These are phyloP conservation scores for Fennellomyces sp. DNA, from an alignment of 371 early-diverging fungal species.

Conservation along the genomic window DNA sequence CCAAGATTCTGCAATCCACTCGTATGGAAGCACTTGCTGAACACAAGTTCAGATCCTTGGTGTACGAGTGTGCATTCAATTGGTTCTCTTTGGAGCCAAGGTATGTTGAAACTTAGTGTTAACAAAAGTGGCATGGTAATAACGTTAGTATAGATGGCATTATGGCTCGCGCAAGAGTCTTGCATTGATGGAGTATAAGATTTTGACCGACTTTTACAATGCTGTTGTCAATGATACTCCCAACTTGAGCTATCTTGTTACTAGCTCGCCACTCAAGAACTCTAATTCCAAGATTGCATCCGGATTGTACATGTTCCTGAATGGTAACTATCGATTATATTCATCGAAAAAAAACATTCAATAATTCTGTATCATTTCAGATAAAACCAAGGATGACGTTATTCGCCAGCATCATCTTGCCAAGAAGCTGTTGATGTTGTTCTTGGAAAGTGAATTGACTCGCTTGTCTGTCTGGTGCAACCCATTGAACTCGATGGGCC, in stretches of 20 bases:
- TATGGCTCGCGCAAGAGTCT: conserved; percentile 72
- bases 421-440: conserved; percentile 68
- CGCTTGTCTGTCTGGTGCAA: conserved; percentile 83
- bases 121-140: not conserved
- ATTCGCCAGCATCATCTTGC: conserved; percentile 27
- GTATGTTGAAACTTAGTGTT: conserved; percentile 33
- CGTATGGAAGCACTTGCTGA: conserved; percentile 71
- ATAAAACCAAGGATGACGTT: conserved; percentile 45
- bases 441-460: conserved; percentile 88
- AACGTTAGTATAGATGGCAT: conserved; percentile 49
- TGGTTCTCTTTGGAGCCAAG: conserved; percentile 77
- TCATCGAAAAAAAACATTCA: too few relatives aligned
- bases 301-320: conserved; percentile 49
- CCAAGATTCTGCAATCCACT: conserved; percentile 73
- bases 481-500: conserved; percentile 60
- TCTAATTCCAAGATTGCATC: conserved; percentile 39
- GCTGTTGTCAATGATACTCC: conserved; percentile 70
- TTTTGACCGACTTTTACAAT: conserved; percentile 70
- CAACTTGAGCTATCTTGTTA: conserved; percentile 51
- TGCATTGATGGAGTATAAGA: conserved; percentile 65
- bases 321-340: conserved; percentile 17
- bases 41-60: conserved; percentile 61
- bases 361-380: conserved; percentile 21
- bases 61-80: conserved; percentile 69
- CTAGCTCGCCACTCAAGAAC: conserved; percentile 47